Base-by-base conservation (phyloP, 1,284 basidiomycete species). In the Ceratobasidium theobromae region DNA sequence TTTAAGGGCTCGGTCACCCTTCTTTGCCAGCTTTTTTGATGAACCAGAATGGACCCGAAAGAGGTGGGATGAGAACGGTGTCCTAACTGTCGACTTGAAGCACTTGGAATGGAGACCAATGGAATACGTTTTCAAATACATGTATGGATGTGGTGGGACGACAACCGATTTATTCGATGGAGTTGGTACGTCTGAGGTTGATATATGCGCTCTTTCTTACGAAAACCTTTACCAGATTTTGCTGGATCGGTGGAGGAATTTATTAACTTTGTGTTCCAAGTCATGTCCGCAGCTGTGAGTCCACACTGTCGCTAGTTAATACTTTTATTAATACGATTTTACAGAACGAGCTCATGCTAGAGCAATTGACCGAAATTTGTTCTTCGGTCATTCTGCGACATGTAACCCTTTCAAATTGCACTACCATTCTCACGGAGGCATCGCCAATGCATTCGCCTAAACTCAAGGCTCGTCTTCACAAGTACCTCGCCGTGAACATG, bases 21-120 rank as follows among this genome's bases (percentile, higher is more conserved):
- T 98, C 74, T 98, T 98, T 73, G 79, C 86, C 4, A 84, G 85
- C n/a, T 88, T 99, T 75, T 94, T 96, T 74, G 86, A 86, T 53
- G 87, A 94, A 71, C 79, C 81, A 25, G 91, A 87, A 43, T 98
- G 96, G 94, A 91, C 91, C 2, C 73, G 70, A 21, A 79, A 80
- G 23, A 81, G 91, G 9, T 83, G 85, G 80, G 80, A 79, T n/a
- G 70, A 73, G 8, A 78, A 84, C 11, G 83, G 82, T 8, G 80
- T 75, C 14, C 74, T 97, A 12, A 76, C 77, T 1, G 76, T 98
- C 49, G 79, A 93, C 70, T 80, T 98, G 80, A 76, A 75, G 53
- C 94, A 98, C 76, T 72, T 94, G 69, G 78, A 79, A 21, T 93
- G 89, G 88, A 81, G 83, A 52, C 83, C 86, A 1, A 88, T 95